phyloP scores from a whole-genome alignment of 2,329 filamentous ascomycete genomes.

The Zymoseptoria tritici region DNA sequence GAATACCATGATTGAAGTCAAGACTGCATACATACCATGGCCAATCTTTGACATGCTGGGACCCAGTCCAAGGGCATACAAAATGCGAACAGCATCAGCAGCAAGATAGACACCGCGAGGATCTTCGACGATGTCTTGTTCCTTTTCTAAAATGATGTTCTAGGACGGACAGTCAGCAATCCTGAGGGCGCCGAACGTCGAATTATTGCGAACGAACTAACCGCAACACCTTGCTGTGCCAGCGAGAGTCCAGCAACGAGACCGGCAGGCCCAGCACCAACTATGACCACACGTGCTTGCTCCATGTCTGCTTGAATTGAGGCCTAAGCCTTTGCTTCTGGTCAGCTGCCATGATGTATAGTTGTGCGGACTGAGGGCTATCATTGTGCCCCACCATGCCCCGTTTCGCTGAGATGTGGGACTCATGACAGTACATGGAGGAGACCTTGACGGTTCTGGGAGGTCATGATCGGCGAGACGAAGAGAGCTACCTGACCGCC shows the following conservation, averaged over 20 bases:
- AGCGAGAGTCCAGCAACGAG: conserved; percentile 2
- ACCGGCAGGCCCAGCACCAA: conserved; percentile 3
- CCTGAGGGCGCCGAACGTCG: background rate
- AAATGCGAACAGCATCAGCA: conserved; percentile 3
- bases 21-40: background rate
- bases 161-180: background rate
- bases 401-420: conserved; percentile 1
- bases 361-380: background rate
- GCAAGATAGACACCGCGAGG: conserved; percentile 7
- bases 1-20: background rate
- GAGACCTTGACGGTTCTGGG: too few relatives aligned
- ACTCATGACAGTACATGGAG: background rate
- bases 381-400: background rate
- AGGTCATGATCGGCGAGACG: too few relatives aligned
- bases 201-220: background rate
- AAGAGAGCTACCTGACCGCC: too few relatives aligned
- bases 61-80: conserved; percentile 3
- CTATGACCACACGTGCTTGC: conserved; percentile 1
- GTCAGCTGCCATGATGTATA: background rate
- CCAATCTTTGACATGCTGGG: conserved; percentile 4
- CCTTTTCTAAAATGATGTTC: conserved; percentile 7
- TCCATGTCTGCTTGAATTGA: background rate
- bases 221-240: background rate
- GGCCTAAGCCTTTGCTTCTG: background rate
- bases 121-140: conserved; percentile 2